Percentiles rank a stretch among this genome's conserved stretches.
Conservation (phyloP, 768 basidiomycete species). For the Leccinum olivaceopallidum region DNA sequence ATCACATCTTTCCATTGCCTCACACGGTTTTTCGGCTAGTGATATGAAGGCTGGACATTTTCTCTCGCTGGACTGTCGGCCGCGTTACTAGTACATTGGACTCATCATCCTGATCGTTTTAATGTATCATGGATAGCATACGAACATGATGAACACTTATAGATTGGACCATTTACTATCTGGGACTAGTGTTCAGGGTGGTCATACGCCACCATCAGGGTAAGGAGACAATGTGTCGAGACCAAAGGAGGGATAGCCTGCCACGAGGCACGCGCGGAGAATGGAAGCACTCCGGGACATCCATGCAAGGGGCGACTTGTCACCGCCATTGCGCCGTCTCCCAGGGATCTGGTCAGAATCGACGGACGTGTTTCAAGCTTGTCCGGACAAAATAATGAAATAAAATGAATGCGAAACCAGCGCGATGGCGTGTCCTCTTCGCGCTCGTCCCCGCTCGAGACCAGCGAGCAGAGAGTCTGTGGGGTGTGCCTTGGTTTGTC, state of each 20-base stretch:
- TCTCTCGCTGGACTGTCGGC: background rate
- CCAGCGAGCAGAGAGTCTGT: background rate
- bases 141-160: slow-evolving; percentile 17
- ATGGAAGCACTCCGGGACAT: background rate
- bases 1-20: background rate
- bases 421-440: background rate
- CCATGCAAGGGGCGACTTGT: background rate
- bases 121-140: slow-evolving; percentile 27
- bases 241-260: background rate
- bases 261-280: background rate
- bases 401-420: background rate
- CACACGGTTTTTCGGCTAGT: slow-evolving; percentile 3
- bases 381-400: background rate
- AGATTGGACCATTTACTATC: background rate
- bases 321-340: slow-evolving; percentile 26
- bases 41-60: slow-evolving; percentile 15
- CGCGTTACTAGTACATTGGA: slow-evolving; percentile 12
- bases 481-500: slow-evolving; percentile 15
- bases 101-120: slow-evolving; percentile 12
- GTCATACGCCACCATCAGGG: background rate
- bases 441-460: background rate
- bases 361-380: background rate
- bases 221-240: background rate
- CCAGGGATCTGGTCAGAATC: slow-evolving; percentile 24
- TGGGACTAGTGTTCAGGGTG: background rate